A percentile compares a stretch with the other conserved stretches of the same genome.
Conservation (phyloP, 78 protist genomes). For the Diacronema lutheri region DNA sequence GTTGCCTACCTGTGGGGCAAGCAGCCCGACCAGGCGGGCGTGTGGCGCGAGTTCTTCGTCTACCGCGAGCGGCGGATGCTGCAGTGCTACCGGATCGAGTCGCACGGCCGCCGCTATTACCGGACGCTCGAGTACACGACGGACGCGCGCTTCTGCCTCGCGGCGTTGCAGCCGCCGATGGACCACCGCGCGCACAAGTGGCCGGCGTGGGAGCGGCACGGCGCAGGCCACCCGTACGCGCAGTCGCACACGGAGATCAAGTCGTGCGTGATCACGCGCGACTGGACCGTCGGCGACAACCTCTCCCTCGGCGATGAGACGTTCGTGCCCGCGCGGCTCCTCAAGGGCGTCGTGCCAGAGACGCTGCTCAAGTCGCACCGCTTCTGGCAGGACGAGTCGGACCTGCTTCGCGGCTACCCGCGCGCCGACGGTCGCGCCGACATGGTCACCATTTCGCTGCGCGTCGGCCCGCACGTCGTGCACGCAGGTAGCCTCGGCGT, state of each 20-base stretch:
- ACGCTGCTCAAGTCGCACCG: neutral
- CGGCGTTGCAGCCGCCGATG: neutral
- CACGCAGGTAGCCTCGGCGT: neutral
- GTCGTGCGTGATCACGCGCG: neutral
- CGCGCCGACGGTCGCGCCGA: neutral
- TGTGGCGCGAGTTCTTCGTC: neutral
- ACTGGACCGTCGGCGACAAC: neutral
- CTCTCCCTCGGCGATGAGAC: neutral
- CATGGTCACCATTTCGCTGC: neutral
- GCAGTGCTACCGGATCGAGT: slow-evolving; percentile 21
- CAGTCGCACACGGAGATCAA: neutral
- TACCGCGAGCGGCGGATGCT: neutral
- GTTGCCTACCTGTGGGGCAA: neutral
- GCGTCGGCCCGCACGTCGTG: neutral
- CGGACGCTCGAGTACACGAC: slow-evolving; percentile 42
- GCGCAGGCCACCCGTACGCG: neutral
- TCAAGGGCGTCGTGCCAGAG: neutral
- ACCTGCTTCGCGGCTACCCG: slow-evolving; percentile 25
- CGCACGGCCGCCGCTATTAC: slow-evolving; percentile 52
- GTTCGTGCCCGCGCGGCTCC: neutral
- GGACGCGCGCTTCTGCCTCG: slow-evolving; percentile 31
- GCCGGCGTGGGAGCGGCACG: neutral
- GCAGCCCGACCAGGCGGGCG: neutral
- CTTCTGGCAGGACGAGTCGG: slow-evolving; percentile 12
- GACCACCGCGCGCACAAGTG: neutral